Percentiles rank a stretch among this genome's conserved stretches.
Conservation (phyloP, 495 filamentous ascomycete genomes). For the Geoglossum glabrum region DNA sequence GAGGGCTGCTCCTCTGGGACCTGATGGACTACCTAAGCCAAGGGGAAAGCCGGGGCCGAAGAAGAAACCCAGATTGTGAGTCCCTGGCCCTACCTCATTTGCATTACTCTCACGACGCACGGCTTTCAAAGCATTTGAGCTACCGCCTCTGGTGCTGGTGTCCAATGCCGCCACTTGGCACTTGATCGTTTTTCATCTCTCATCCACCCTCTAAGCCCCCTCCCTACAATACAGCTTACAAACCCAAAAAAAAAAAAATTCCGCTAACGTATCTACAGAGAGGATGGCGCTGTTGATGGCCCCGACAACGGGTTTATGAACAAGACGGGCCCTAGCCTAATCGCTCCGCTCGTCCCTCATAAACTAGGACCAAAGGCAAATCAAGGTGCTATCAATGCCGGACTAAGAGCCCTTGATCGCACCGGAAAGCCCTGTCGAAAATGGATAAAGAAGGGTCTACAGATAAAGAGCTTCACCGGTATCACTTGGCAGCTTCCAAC, state of each 20-base stretch:
- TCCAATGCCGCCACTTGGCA: background rate
- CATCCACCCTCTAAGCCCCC: background rate
- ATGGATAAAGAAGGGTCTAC: conserved; percentile 67
- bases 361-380: conserved; percentile 95
- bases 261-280: conserved; percentile 4
- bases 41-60: conserved; percentile 82
- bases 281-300: conserved; percentile 13
- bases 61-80: conserved; percentile 87
- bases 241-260: background rate
- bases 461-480: conserved; percentile 84
- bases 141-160: too few species aligned
- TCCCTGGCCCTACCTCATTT: conserved; percentile 9
- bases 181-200: background rate
- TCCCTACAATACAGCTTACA: background rate
- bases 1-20: conserved; percentile 35
- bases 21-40: conserved; percentile 38
- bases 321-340: conserved; percentile 8
- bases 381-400: conserved; percentile 92
- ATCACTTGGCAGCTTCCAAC: conserved; percentile 62
- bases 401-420: conserved; percentile 80
- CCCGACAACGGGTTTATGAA: background rate
- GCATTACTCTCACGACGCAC: background rate
- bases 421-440: conserved; percentile 76
- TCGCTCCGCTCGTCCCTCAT: conserved; percentile 24
- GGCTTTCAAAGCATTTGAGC: too few species aligned